phyloP scores from a whole-genome alignment of 139 green algal genomes.

The Chloropicon primus region DNA sequence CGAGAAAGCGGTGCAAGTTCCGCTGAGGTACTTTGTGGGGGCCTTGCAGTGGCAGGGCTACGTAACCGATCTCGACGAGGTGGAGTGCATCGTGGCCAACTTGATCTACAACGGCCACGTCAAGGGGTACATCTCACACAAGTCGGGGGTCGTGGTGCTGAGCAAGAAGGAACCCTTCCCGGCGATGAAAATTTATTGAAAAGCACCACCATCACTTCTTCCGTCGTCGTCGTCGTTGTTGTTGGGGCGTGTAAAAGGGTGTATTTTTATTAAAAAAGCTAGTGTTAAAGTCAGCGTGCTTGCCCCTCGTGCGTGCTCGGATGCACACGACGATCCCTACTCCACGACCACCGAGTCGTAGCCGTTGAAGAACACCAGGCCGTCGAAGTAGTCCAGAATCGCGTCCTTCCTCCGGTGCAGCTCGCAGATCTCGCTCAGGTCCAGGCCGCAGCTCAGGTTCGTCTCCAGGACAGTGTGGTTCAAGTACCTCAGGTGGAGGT shows the following conservation, averaged over 20 bases:
- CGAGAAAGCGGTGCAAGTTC: slow-evolving; percentile 39
- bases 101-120: slow-evolving; percentile 69
- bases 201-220: too few relatives aligned
- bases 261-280: too few relatives aligned
- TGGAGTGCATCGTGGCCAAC: slow-evolving; percentile 75
- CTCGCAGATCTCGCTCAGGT: slow-evolving; percentile 30
- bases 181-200: neutral
- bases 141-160: slow-evolving; percentile 54
- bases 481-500: slow-evolving; percentile 61
- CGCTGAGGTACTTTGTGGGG: slow-evolving; percentile 20
- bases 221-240: too few relatives aligned
- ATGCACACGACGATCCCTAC: slow-evolving; percentile 5
- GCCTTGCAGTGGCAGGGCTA: slow-evolving; percentile 26
- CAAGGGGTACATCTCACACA: slow-evolving; percentile 73
- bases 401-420: slow-evolving; percentile 39
- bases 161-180: slow-evolving; percentile 26
- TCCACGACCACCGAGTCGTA: slow-evolving; percentile 41
- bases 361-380: slow-evolving; percentile 43
- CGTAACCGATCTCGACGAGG: slow-evolving; percentile 55
- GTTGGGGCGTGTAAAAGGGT: too few relatives aligned
- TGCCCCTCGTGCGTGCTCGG: too few relatives aligned
- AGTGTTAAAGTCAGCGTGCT: too few relatives aligned
- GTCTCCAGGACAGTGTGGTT: slow-evolving; percentile 26
- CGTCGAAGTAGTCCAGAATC: slow-evolving; percentile 58
- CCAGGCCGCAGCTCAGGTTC: slow-evolving; percentile 29